phyloP scores from a whole-genome alignment of 495 filamentous ascomycete species.

The Hypoxylon intermedium region DNA sequence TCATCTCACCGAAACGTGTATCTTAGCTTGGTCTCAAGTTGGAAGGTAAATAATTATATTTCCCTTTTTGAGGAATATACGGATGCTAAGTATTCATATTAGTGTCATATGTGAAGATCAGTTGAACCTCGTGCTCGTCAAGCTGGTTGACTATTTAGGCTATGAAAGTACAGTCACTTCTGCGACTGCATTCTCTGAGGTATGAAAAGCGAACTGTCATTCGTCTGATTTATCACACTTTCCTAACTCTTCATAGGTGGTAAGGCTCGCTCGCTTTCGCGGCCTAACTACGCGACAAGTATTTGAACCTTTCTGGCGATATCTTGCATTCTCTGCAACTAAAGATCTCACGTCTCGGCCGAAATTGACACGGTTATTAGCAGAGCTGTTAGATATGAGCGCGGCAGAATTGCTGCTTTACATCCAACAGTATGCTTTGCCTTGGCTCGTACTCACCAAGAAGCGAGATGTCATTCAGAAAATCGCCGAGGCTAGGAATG shows the following conservation, averaged over 20 bases:
- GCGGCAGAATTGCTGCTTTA: conserved; percentile 74
- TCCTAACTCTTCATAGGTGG: conserved; percentile 46
- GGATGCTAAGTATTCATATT: conserved; percentile 6
- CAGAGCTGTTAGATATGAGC: conserved; percentile 76
- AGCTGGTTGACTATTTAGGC: conserved; percentile 84
- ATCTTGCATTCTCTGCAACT: conserved; percentile 76
- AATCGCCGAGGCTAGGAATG: conserved; percentile 76
- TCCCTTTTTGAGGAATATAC: not conserved
- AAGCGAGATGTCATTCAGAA: conserved; percentile 78
- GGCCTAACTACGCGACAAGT: conserved; percentile 67
- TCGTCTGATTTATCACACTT: not conserved
- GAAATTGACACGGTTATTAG: conserved; percentile 79
- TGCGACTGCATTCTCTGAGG: conserved; percentile 81
- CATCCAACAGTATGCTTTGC: conserved; percentile 83
- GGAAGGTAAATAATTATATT: conserved; percentile 62
- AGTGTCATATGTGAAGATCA: conserved; percentile 67
- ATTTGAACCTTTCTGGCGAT: conserved; percentile 86
- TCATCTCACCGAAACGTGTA: conserved; percentile 78
- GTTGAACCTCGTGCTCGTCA: conserved; percentile 82
- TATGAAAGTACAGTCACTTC: conserved; percentile 80
- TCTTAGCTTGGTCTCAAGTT: conserved; percentile 83
- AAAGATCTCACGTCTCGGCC: conserved; percentile 81
- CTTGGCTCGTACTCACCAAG: conserved; percentile 80
- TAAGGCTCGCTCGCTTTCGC: conserved; percentile 68
- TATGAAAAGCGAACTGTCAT: conserved; percentile 46